Evolutionary conservation across 441 rosid species (phyloP), one percentile per base, ranked within the genome.

Genomic region (Iberis amara): DNA sequence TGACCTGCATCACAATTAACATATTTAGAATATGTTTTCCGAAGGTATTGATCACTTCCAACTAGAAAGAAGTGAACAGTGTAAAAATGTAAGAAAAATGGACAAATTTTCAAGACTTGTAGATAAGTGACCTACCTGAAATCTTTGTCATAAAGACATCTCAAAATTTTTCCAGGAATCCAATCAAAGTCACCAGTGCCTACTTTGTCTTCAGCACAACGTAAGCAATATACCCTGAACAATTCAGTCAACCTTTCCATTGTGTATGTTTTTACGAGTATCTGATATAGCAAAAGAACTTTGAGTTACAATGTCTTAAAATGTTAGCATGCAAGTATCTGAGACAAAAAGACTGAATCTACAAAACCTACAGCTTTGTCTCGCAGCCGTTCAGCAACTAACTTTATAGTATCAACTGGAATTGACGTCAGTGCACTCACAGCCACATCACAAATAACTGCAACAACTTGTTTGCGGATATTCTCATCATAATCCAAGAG

Each of bases 401-500:
- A 78, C 70, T 82, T 94, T 64, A 94, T 45, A 8, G 92, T 81
- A 68, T 81, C 96, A 51, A 71, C 68, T 11, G 99, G 89, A 61
- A 90, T 27, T 23, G 89, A 82, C 66, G 66, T 76, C 51, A 76
- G 71, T 53, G 88, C 78, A 64, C 73, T 77, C 55, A 79, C 82
- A 39, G 92, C 87, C 72, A 83, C 94, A 69, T 90, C 88, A 59
- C 94, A 80, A 61, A 90, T 78, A 32, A 90, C 95, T 58, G 80
- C 85, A 77, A 90, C 98, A 54, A 90, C 98, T 79, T 79, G 86
- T 80, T 87, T 90, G 47, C 99, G 81, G 46, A 94, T 86, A 64
- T 87, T 87, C 77, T 90, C 99, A 75, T 94, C 99, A 61, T 80
- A 87, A 78, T 90, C 99, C 85, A 90, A 69, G 53, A 94, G 81